A percentile compares a stretch with the other conserved stretches of the same genome.
Conservation (phyloP, 352 stramenopile species). For the Globisporangium spiculum region DNA sequence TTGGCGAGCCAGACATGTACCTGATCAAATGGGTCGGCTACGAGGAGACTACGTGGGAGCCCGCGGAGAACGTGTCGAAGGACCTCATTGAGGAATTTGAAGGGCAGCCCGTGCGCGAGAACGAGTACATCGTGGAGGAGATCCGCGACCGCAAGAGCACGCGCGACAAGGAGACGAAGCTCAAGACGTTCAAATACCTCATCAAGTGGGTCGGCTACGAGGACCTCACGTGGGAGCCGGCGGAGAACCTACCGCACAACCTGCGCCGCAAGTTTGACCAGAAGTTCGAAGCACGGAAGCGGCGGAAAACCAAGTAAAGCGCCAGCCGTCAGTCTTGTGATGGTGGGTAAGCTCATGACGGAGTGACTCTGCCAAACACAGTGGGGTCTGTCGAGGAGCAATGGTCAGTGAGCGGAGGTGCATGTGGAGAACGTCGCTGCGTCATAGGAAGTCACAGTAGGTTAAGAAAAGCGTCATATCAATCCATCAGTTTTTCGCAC, state of each 20-base stretch:
- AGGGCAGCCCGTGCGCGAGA: slow-evolving; percentile 60
- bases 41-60: slow-evolving; percentile 77
- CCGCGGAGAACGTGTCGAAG: slow-evolving; percentile 71
- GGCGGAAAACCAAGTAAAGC: slow-evolving; percentile 11
- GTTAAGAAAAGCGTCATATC: neutral
- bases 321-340: neutral
- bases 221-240: slow-evolving; percentile 73
- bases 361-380: neutral
- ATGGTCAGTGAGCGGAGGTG: neutral
- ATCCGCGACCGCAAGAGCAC: slow-evolving; percentile 63
- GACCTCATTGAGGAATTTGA: slow-evolving; percentile 81
- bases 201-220: slow-evolving; percentile 87
- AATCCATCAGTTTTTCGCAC: neutral
- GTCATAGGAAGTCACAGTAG: neutral
- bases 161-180: slow-evolving; percentile 56
- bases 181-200: slow-evolving; percentile 80
- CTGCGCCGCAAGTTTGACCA: slow-evolving; percentile 76
- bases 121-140: slow-evolving; percentile 76
- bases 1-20: slow-evolving; percentile 64
- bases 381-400: neutral
- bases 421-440: neutral
- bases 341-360: neutral
- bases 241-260: slow-evolving; percentile 76
- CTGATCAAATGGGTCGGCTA: slow-evolving; percentile 85
- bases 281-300: slow-evolving; percentile 49